phyloP scores from a whole-genome alignment of 129 eudicot genomes.

The Calendula officinalis region DNA sequence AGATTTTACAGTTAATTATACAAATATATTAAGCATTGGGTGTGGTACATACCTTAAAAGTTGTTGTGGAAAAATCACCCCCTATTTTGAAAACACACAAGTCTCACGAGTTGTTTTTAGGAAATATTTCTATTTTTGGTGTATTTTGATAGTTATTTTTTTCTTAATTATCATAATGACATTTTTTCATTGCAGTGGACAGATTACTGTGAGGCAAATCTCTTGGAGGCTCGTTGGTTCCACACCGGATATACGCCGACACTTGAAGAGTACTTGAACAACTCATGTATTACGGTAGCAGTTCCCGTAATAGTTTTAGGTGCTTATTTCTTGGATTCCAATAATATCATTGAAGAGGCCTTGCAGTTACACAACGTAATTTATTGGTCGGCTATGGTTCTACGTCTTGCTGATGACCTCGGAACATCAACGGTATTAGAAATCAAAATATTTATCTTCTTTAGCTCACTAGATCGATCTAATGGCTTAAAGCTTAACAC shows the following conservation, averaged over 20 bases:
- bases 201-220: background rate
- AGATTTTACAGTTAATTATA: too few species aligned
- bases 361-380: constrained; percentile 17
- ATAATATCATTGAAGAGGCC: constrained; percentile 25
- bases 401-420: constrained; percentile 51
- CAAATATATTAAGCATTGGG: too few species aligned
- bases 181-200: constrained; percentile 19
- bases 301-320: constrained; percentile 36
- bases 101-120: too few species aligned
- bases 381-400: constrained; percentile 35
- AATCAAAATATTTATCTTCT: background rate
- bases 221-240: constrained; percentile 42
- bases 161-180: too few species aligned
- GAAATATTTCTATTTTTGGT: too few species aligned
- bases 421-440: constrained; percentile 48
- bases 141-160: too few species aligned
- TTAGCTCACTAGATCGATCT: background rate
- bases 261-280: constrained; percentile 44
- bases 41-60: too few species aligned
- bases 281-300: constrained; percentile 48
- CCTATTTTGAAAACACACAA: too few species aligned
- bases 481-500: too few species aligned
- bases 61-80: too few species aligned
- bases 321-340: constrained; percentile 29
- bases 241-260: constrained; percentile 45